Percentiles rank a stretch among this genome's conserved stretches.
phyloP scores from a whole-genome alignment of 768 basidiomycete genomes.

The Agaricus subrufescens region DNA sequence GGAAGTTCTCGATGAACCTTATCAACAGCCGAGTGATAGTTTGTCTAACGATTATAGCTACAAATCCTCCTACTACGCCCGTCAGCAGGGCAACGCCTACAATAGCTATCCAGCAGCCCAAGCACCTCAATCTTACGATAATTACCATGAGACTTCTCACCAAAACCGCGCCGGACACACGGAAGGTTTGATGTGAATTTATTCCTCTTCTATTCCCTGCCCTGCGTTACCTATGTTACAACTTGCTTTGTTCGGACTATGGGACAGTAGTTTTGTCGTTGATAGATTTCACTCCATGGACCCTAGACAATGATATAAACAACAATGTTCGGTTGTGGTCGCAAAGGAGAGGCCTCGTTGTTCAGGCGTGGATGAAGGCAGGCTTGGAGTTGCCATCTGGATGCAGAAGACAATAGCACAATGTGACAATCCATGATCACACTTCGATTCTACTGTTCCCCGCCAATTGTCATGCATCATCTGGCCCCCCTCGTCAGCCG shows the following conservation, averaged over 20 bases:
- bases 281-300: background rate
- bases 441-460: background rate
- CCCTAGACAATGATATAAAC: no score
- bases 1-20: slow-evolving; percentile 48
- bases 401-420: slow-evolving; percentile 22
- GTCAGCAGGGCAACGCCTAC: slow-evolving; percentile 17
- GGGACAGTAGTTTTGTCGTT: background rate
- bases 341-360: slow-evolving; percentile 25
- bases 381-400: no score
- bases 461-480: slow-evolving; percentile 10
- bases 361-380: slow-evolving; percentile 19
- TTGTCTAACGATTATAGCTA: slow-evolving; percentile 30
- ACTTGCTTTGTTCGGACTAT: slow-evolving; percentile 21
- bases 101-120: slow-evolving; percentile 26
- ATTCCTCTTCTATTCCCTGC: background rate
- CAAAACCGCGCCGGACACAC: slow-evolving; percentile 22
- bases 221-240: background rate
- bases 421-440: slow-evolving; percentile 17
- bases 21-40: slow-evolving; percentile 40
- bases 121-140: slow-evolving; percentile 30
- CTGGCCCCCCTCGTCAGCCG: background rate
- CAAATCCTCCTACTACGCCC: slow-evolving; percentile 27
- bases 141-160: slow-evolving; percentile 23
- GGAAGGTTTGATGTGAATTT: slow-evolving; percentile 3
- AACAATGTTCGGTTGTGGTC: background rate